Evolutionary conservation across 2,329 filamentous ascomycete species (phyloP).

Genomic region (Biscogniauxia marginata): DNA sequence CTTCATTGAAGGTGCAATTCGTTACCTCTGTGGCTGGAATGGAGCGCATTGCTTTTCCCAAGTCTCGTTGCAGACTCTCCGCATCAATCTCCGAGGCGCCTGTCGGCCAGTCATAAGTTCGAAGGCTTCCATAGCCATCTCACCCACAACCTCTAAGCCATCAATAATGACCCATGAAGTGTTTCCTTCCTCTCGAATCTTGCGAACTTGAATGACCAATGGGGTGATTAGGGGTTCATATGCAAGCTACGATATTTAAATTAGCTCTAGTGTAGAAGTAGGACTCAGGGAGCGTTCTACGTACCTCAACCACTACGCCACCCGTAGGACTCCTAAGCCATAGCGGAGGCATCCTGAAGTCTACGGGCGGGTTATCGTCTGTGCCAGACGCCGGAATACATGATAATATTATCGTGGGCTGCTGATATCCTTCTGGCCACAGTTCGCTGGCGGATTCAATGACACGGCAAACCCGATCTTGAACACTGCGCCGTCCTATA

Average conservation of each 20-base stretch:
- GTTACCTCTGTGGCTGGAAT: constrained; percentile 31
- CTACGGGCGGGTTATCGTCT: constrained; percentile 59
- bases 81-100: constrained; percentile 68
- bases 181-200: constrained; percentile 45
- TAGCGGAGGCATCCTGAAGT: constrained; percentile 66
- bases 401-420: constrained; percentile 69
- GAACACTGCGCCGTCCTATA: constrained; percentile 33
- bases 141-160: constrained; percentile 68
- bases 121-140: constrained; percentile 75
- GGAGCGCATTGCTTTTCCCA: constrained; percentile 41
- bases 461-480: constrained; percentile 49
- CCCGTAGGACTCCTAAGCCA: constrained; percentile 72
- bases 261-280: background rate
- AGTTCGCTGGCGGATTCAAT: constrained; percentile 55
- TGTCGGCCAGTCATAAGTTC: constrained; percentile 73
- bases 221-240: constrained; percentile 71
- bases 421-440: constrained; percentile 62
- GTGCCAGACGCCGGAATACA: constrained; percentile 67
- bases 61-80: constrained; percentile 50
- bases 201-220: constrained; percentile 64
- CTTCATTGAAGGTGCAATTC: background rate
- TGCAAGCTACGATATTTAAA: constrained; percentile 45
- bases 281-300: constrained; percentile 2
- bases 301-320: constrained; percentile 67
- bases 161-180: constrained; percentile 70